Evolutionary conservation across 164 flowering plant species (phyloP), one percentile per base, ranked within the genome.

Genomic region (Chimonanthus praecox): DNA sequence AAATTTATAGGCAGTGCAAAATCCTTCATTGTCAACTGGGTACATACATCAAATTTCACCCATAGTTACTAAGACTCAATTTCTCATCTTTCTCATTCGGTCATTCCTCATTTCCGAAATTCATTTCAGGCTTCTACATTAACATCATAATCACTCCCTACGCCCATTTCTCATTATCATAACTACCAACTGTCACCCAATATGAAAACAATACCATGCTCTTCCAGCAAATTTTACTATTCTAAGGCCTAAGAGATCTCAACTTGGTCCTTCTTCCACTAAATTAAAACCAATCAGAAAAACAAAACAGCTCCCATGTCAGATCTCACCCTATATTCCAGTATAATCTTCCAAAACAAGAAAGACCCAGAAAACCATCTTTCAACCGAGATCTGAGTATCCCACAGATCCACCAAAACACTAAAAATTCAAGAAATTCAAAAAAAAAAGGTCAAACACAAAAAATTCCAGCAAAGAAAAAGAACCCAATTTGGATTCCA

Each of bases 361-460:
- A 3, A 63, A 63, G 7, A 18, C 33, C 66, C 6, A 33, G 21
- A 63, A 63, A 3, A 54, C 66, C 7, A 63, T 63, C 66, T 63
- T 63, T 63, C 10, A 66, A 10, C 69, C 44, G 49, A 66, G 69
- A 66, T 66, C 69, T 66, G 43, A 15, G 6, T 44, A 66, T 66
- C 45, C 47, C 69, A 46, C n/a, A 48, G 5, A 45, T 45, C 20
- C 47, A 66, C 3, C 8, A 66, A 11, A 66, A 66, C 13, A 66
- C 69, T 45, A 44, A 7, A 46, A 66, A 45, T 15, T 45, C 44
- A 43, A 63, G 44, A 63, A 58, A 58, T 11, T 58, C 66, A 63
- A 63, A 18, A 10, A 50, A 2, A 13, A 4, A 13, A 6, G 6
- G 6, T 3, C 21, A 18, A n/a, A 63, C 21, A 7, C 7, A 15